phyloP scores from a whole-genome alignment of 768 basidiomycete species.

The Tylopilus balloui region DNA sequence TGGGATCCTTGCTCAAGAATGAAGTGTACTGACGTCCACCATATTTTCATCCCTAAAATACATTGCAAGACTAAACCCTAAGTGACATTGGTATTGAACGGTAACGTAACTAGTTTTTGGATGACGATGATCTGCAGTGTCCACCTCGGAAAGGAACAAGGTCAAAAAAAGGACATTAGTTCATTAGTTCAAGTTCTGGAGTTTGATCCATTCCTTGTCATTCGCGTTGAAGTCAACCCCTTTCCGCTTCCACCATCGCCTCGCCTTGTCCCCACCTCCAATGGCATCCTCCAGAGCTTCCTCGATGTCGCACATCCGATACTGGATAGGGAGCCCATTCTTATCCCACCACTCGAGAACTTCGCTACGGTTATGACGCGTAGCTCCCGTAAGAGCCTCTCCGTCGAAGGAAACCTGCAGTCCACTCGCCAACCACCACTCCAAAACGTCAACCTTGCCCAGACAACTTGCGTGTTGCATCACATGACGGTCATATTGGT shows the following conservation, averaged over 20 bases:
- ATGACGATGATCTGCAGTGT: not conserved
- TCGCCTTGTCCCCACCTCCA: slow-evolving; percentile 68
- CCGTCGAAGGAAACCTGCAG: slow-evolving; percentile 75
- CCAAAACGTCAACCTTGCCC: slow-evolving; percentile 72
- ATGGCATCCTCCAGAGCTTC: slow-evolving; percentile 87
- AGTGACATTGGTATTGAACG: not conserved
- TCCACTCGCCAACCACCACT: slow-evolving; percentile 82
- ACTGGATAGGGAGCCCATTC: slow-evolving; percentile 73
- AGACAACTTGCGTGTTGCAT: slow-evolving; percentile 75
- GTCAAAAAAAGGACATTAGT: slow-evolving; percentile 36
- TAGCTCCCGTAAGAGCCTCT: slow-evolving; percentile 75
- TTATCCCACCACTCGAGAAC: slow-evolving; percentile 88
- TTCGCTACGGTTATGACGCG: slow-evolving; percentile 74
- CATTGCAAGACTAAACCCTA: slow-evolving; percentile 3
- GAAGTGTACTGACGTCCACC: slow-evolving; percentile 7
- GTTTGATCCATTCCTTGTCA: slow-evolving; percentile 86
- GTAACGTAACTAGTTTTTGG: not conserved
- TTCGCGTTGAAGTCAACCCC: slow-evolving; percentile 82
- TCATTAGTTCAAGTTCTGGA: slow-evolving; percentile 68
- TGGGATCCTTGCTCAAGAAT: slow-evolving; percentile 2
- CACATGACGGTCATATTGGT: slow-evolving; percentile 73
- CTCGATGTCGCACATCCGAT: slow-evolving; percentile 88
- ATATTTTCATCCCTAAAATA: slow-evolving; percentile 12
- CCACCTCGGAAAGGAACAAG: not conserved
- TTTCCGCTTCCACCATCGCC: slow-evolving; percentile 77